Evolutionary conservation across 129 eudicot species (phyloP).

Genomic region (Pittosporum tobira): DNA sequence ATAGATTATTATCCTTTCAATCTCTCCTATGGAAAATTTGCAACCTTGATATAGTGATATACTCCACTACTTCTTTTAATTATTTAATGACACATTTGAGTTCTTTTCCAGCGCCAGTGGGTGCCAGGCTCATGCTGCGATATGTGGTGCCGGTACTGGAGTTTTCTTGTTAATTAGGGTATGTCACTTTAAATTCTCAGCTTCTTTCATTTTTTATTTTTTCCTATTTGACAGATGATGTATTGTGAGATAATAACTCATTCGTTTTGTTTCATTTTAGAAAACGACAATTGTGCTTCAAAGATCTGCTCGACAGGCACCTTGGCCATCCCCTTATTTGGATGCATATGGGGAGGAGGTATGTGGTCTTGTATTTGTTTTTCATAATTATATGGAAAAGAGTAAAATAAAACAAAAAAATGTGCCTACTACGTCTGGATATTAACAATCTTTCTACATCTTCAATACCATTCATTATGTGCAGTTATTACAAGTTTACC

Average conservation of each 20-base stretch:
- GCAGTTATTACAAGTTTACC: no score
- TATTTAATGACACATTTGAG: neutral
- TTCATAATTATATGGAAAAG: neutral
- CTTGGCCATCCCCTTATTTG: slow-evolving; percentile 95
- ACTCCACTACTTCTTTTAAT: slow-evolving; percentile 4
- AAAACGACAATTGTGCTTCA: slow-evolving; percentile 85
- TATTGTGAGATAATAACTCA: neutral
- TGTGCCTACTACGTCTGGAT: slow-evolving; percentile 1
- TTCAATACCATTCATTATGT: no score
- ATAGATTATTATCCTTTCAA: neutral
- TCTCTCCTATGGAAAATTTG: slow-evolving; percentile 5
- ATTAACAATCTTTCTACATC: neutral
- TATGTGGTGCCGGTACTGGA: slow-evolving; percentile 95
- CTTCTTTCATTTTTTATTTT: neutral
- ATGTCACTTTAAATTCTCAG: slow-evolving; percentile 20
- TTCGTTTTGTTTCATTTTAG: slow-evolving; percentile 26
- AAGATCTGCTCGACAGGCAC: slow-evolving; percentile 91
- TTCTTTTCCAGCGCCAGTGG: slow-evolving; percentile 52
- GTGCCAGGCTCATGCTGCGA: slow-evolving; percentile 77
- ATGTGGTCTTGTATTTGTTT: slow-evolving; percentile 6
- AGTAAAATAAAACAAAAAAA: neutral
- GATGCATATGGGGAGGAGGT: slow-evolving; percentile 98
- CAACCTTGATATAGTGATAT: slow-evolving; percentile 7
- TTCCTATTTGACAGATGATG: neutral
- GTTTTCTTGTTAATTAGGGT: slow-evolving; percentile 85